Evolutionary conservation across 768 basidiomycete genomes (phyloP).

Genomic region (Pilatotrama ljubarskyi): DNA sequence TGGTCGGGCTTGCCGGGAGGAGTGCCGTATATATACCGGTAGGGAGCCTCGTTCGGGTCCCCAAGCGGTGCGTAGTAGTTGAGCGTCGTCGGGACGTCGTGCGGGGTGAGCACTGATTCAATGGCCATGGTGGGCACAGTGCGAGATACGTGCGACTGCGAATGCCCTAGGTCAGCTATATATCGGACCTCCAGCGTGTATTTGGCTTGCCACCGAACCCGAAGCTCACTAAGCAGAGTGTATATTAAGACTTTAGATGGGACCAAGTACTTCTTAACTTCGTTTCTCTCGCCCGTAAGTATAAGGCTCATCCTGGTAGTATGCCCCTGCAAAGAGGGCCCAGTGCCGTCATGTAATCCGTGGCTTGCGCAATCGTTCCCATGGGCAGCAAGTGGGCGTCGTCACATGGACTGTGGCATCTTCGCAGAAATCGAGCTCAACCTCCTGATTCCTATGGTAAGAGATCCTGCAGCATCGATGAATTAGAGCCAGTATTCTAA

Average conservation of each 20-base stretch:
- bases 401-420: conserved; percentile 7
- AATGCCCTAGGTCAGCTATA: background rate
- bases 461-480: too few species aligned
- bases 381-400: background rate
- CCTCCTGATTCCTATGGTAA: too few species aligned
- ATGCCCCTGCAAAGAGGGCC: background rate
- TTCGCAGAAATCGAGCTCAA: too few species aligned
- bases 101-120: conserved; percentile 30
- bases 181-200: background rate
- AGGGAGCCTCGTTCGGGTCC: conserved; percentile 31
- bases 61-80: conserved; percentile 36
- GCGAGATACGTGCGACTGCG: background rate
- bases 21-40: conserved; percentile 33
- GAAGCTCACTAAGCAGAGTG: conserved; percentile 6
- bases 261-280: background rate
- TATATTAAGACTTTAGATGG: background rate
- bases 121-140: conserved; percentile 20
- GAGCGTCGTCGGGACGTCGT: conserved; percentile 39
- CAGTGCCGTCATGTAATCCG: conserved; percentile 1
- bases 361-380: conserved; percentile 11
- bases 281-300: too few species aligned
- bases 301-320: too few species aligned
- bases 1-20: conserved; percentile 26
- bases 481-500: too few species aligned
- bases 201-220: background rate